Evolutionary conservation across 2,329 filamentous ascomycete genomes (phyloP).

Genomic region (Fusarium keratoplasticum): DNA sequence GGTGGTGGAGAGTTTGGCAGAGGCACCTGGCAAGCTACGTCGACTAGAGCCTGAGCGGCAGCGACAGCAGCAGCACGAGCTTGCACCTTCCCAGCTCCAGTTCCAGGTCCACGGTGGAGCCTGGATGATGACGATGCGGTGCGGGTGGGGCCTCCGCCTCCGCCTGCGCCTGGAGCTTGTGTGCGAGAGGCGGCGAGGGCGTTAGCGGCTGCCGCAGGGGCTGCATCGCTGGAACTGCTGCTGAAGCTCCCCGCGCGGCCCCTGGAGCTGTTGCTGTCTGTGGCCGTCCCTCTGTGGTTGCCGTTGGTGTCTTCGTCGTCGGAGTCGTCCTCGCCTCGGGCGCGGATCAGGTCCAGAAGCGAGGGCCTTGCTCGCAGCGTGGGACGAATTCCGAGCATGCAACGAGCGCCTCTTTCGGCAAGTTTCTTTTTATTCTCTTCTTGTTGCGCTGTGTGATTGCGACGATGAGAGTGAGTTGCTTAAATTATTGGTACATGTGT

Average conservation of each 20-base stretch:
- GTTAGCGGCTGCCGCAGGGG: constrained; percentile 35
- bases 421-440: not conserved
- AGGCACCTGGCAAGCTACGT: constrained; percentile 54
- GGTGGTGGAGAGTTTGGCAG: constrained; percentile 57
- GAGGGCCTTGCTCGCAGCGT: constrained; percentile 64
- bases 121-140: constrained; percentile 49
- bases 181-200: constrained; percentile 1
- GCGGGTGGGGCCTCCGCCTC: constrained; percentile 32
- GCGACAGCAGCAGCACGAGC: constrained; percentile 21
- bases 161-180: not conserved
- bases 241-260: constrained; percentile 7
- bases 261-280: constrained; percentile 12
- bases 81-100: constrained; percentile 25
- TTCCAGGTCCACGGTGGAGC: constrained; percentile 43
- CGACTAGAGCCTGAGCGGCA: constrained; percentile 42
- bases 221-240: constrained; percentile 32
- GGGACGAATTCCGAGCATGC: constrained; percentile 64
- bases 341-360: constrained; percentile 62
- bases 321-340: constrained; percentile 47
- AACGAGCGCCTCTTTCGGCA: constrained; percentile 39
- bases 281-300: not conserved
- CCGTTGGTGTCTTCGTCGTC: constrained; percentile 18
- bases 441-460: constrained; percentile 16
- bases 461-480: constrained; percentile 5
- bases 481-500: not conserved